Evolutionary conservation across 2,329 filamentous ascomycete genomes (phyloP), one percentile per base, ranked within the genome.

Genomic region (Thermochaetoides dissita): DNA sequence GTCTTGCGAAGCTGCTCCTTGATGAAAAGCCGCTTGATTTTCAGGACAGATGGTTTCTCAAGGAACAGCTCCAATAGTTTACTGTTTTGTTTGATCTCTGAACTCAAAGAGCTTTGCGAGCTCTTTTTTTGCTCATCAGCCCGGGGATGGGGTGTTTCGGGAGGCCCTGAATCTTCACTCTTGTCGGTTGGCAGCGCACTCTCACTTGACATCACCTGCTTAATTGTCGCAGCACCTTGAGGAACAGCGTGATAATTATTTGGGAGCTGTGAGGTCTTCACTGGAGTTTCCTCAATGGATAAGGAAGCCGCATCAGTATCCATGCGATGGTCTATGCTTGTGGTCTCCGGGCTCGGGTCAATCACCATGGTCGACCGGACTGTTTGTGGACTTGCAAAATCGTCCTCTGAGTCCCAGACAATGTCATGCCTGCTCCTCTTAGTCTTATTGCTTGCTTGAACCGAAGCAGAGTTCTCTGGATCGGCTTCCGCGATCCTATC

Each of bases 381-480:
- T 8, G 57, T 57, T 7, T 57, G 60, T 9, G 68, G 63, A 6
- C 64, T 65, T 6, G 68, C 50, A 35, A 67, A 68, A 36, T 76
- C 72, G 36, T 76, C 72, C 36, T 76, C 73, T 0, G 73, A 77
- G 49, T 77, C 73, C 40, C 69, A 63, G 34, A 76, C 68, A 6
- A 73, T 55, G 31, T 56, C 55, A 37, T 39, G 49, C 38, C 48
- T 49, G 7, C 46, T 49, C 34, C 46, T 52, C 49, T 45, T 53
- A 8, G 46, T 47, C 29, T 46, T 49, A 44, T 41, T 52, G 33
- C 28, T 41, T 10, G 37, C 12, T 12, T 38, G 39, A n/a, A 11
- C 10, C 30, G 17, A 34, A n/a, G 10, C 34, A 10, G 30, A 28
- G 4, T 30, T 8, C 10, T 36, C 42, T 17, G 30, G 30, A 8